phyloP scores from a whole-genome alignment of 208 protist species.

The Acanthamoeba royreba region DNA sequence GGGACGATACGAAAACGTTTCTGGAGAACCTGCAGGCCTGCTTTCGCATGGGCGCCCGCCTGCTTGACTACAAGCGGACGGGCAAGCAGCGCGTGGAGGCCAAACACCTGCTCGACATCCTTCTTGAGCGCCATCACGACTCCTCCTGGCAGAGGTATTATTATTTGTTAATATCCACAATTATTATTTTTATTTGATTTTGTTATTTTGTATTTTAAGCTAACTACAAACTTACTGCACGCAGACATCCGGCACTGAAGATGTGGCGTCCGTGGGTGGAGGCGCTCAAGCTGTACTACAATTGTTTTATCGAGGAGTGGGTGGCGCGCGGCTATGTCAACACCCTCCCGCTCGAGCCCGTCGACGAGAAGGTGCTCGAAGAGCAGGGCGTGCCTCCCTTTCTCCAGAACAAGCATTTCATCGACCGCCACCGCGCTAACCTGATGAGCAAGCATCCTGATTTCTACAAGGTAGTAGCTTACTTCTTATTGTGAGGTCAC shows the following conservation, averaged over 20 bases:
- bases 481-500: background rate
- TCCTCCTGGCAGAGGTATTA: background rate
- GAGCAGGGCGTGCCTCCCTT: background rate
- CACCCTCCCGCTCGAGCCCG: background rate
- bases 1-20: background rate
- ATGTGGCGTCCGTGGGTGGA: background rate
- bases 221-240: no score
- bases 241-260: background rate
- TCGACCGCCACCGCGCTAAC: background rate
- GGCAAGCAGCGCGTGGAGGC: slow-evolving; percentile 23
- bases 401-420: background rate
- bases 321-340: background rate
- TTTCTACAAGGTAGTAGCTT: background rate
- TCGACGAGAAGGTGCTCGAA: background rate
- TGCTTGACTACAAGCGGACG: slow-evolving; percentile 9
- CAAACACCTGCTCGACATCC: background rate
- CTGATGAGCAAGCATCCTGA: background rate
- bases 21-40: background rate
- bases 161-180: background rate
- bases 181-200: no score
- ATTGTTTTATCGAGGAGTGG: slow-evolving; percentile 17
- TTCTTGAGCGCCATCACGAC: background rate
- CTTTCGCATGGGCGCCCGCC: background rate
- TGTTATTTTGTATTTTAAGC: no score
- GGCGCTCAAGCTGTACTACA: slow-evolving; percentile 32